Base-by-base conservation (phyloP, 768 basidiomycete genomes). In the Phylloporus scabripes region DNA sequence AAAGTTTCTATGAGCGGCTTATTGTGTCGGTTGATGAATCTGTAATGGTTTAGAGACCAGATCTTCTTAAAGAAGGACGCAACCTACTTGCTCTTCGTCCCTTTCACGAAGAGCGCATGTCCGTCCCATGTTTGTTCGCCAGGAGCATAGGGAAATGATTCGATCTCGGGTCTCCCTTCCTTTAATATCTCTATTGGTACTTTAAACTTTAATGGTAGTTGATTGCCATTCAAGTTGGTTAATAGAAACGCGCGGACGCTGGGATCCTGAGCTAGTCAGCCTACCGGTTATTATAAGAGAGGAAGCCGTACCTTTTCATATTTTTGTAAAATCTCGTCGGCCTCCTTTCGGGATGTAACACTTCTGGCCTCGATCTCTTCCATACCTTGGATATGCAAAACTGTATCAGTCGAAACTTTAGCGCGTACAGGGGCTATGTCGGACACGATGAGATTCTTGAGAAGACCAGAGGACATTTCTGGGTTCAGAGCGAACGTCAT, bases 211-310 rank as follows among this genome's bases (percentile, higher is more conserved):
- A 83, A 67, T 2, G 62, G 56, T 6, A 70, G 65, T 48, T 60
- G 51, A 39, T 68, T 55, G 28, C 49, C 60, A 17, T 77, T 63
- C 18, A 92, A 72, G 67, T 96, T 96, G 11, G 93, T 94, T 29
- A 95, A 71, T 18, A 96, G 74, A 70, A 93, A 96, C 42, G 89
- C 83, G 23, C 89, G 82, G 24, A 88, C 75, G 39, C 74, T 70
- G 0, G 85, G 66, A 42, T 90, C 82, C 93, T 95, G 52, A 37
- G 3, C 41, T 14, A 26, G n/a, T 68, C 12, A 61, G 26, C 36
- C 14, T 20, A 31, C 10, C 11, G 6, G 18, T 18, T 7, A 14
- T 18, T 17, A 28, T 3, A 6, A 20, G 20, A 3, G 17, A 14
- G 7, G 26, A 31, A 8, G 49, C 45, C 67, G 4, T 45, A 86